These are phyloP conservation scores for Nitzschia sp. DNA, from an alignment of 108 stramenopile species.

Conservation along the genomic window DNA sequence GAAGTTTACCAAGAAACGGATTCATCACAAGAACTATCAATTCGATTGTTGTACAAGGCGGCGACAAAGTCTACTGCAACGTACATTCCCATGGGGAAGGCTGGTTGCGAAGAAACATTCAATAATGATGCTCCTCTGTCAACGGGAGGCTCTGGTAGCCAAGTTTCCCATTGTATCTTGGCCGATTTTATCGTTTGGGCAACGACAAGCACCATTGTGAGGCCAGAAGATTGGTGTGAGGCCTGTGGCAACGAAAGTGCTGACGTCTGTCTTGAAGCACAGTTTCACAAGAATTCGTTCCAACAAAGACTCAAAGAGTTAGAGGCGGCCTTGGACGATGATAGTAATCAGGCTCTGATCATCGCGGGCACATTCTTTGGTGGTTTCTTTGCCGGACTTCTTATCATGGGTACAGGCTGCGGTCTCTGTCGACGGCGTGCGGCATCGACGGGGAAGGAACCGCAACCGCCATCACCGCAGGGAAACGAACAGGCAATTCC, in stretches of 20 bases:
- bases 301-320: not conserved
- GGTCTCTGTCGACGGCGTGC: not conserved
- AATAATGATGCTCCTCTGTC: not conserved
- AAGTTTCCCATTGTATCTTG: slow-evolving; percentile 12
- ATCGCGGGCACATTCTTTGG: slow-evolving; percentile 22
- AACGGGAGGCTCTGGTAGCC: not conserved
- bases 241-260: slow-evolving; percentile 38
- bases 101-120: not conserved
- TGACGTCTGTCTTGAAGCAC: slow-evolving; percentile 29
- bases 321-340: not conserved
- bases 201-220: not conserved
- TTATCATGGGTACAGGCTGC: slow-evolving; percentile 10
- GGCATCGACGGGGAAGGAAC: not conserved
- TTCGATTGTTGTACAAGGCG: slow-evolving; percentile 39
- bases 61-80: not conserved
- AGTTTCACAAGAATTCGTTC: not conserved
- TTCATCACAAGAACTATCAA: not conserved
- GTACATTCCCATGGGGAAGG: slow-evolving; percentile 1
- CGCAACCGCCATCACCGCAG: not conserved
- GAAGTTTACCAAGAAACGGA: slow-evolving; percentile 36
- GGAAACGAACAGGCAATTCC: not conserved
- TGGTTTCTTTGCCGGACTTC: slow-evolving; percentile 16
- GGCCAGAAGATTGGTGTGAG: slow-evolving; percentile 36
- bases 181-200: slow-evolving; percentile 25
- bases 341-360: not conserved